Percentiles rank a stretch among this genome's conserved stretches.
These are phyloP conservation scores for Coemansia sp. DNA, from an alignment of 192 early-diverging fungal species.

Conservation along the genomic window DNA sequence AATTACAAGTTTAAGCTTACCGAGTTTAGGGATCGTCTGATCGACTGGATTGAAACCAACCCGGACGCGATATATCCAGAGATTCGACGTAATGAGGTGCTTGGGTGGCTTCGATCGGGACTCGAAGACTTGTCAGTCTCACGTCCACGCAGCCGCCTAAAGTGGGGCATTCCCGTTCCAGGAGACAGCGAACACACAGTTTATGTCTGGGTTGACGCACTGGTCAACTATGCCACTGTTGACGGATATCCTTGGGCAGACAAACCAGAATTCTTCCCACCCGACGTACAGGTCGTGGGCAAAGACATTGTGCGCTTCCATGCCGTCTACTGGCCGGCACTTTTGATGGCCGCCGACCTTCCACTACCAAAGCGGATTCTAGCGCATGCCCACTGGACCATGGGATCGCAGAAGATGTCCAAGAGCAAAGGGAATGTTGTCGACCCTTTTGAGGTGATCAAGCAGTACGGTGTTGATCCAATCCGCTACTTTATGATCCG, in stretches of 20 bases:
- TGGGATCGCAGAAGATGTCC: constrained; percentile 89
- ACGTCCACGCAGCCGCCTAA: constrained; percentile 66
- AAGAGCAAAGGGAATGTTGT: constrained; percentile 92
- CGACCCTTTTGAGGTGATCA: constrained; percentile 72
- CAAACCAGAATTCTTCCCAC: constrained; percentile 55
- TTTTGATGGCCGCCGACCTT: constrained; percentile 84
- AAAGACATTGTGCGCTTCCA: constrained; percentile 98
- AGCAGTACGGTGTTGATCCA: constrained; percentile 78
- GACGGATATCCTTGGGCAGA: constrained; percentile 76
- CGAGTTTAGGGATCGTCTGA: constrained; percentile 58
- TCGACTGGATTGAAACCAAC: constrained; percentile 67
- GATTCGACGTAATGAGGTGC: constrained; percentile 63
- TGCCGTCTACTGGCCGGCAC: constrained; percentile 96
- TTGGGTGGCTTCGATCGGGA: constrained; percentile 56
- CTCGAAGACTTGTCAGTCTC: constrained; percentile 85
- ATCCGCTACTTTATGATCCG: constrained; percentile 88
- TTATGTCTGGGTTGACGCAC: constrained; percentile 97
- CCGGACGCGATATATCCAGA: constrained; percentile 68
- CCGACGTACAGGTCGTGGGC: constrained; percentile 83
- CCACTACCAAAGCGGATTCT: constrained; percentile 77
- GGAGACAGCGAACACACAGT: constrained; percentile 83
- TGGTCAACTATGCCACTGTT: constrained; percentile 88
- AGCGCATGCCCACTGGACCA: constrained; percentile 94
- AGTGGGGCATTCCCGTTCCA: constrained; percentile 93
- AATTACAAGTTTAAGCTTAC: constrained; percentile 92